These are phyloP conservation scores for Tephrocybe rancida DNA, from an alignment of 768 basidiomycete species.

Conservation along the genomic window DNA sequence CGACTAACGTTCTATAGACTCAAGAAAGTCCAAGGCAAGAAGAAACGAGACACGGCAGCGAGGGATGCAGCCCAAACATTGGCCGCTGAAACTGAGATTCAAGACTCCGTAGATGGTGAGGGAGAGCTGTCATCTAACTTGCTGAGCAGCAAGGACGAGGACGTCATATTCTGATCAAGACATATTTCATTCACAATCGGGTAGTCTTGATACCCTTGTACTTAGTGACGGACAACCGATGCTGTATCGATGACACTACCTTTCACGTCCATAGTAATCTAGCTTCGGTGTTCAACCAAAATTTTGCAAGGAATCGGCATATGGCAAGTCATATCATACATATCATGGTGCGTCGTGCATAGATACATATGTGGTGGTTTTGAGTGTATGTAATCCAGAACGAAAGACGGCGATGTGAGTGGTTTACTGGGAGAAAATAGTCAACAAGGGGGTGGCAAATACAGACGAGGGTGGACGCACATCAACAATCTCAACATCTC, in stretches of 20 bases:
- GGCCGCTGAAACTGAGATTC: conserved; percentile 27
- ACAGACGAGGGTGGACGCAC: conserved; percentile 47
- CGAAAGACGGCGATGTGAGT: conserved; percentile 23
- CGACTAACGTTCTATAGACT: conserved; percentile 48
- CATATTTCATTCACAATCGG: too few species aligned
- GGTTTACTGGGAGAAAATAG: conserved; percentile 29
- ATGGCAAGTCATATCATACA: conserved; percentile 12
- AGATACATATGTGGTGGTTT: conserved; percentile 68
- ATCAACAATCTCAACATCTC: conserved; percentile 79
- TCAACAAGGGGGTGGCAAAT: conserved; percentile 7
- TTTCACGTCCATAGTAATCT: neutral
- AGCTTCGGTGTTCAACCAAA: neutral
- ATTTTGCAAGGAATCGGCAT: neutral
- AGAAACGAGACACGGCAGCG: conserved; percentile 78
- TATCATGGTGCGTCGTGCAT: conserved; percentile 60
- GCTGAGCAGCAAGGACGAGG: conserved; percentile 85
- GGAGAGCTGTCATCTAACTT: conserved; percentile 52
- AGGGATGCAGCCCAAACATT: conserved; percentile 32
- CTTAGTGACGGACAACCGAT: neutral
- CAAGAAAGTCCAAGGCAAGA: conserved; percentile 98
- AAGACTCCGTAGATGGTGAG: conserved; percentile 36
- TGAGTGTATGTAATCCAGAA: conserved; percentile 34
- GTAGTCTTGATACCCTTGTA: neutral
- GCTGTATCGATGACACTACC: too few species aligned
- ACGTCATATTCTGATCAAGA: conserved; percentile 84